Percentiles rank a stretch among this genome's conserved stretches.
Conservation (phyloP, 768 basidiomycete species). For the Amanita fuliginea region DNA sequence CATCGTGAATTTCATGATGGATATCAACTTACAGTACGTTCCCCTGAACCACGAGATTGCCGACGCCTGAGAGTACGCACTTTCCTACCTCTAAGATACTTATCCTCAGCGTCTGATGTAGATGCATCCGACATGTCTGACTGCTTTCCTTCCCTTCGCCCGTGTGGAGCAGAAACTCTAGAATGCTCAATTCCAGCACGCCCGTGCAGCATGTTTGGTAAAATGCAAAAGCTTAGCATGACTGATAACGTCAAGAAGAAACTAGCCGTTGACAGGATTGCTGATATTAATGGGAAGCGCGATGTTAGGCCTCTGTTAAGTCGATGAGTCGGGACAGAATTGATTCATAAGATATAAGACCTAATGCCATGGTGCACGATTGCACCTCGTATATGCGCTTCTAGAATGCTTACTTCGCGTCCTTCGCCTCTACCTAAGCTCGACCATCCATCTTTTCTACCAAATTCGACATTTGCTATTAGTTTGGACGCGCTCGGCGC, state of each 20-base stretch:
- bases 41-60: constrained; percentile 14
- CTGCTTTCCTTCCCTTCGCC: neutral
- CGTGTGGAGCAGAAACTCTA: neutral
- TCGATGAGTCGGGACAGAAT: neutral
- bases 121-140: constrained; percentile 7
- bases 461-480: constrained; percentile 57
- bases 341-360: constrained; percentile 22
- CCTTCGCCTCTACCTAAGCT: constrained; percentile 57
- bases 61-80: constrained; percentile 15
- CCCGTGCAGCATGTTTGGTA: constrained; percentile 1
- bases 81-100: constrained; percentile 4
- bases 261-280: neutral
- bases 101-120: constrained; percentile 12
- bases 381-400: constrained; percentile 49
- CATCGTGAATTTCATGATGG: neutral
- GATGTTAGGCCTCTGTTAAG: constrained; percentile 3
- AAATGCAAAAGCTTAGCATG: constrained; percentile 2
- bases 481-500: constrained; percentile 35
- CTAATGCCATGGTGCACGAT: constrained; percentile 61
- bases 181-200: neutral
- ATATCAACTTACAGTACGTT: constrained; percentile 12
- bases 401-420: constrained; percentile 58
- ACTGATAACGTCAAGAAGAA: constrained; percentile 3
- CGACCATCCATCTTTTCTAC: constrained; percentile 66
- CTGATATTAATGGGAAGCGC: constrained; percentile 5